Evolutionary conservation across 768 basidiomycete genomes (phyloP).

Genomic region (Daedalea quercina): DNA sequence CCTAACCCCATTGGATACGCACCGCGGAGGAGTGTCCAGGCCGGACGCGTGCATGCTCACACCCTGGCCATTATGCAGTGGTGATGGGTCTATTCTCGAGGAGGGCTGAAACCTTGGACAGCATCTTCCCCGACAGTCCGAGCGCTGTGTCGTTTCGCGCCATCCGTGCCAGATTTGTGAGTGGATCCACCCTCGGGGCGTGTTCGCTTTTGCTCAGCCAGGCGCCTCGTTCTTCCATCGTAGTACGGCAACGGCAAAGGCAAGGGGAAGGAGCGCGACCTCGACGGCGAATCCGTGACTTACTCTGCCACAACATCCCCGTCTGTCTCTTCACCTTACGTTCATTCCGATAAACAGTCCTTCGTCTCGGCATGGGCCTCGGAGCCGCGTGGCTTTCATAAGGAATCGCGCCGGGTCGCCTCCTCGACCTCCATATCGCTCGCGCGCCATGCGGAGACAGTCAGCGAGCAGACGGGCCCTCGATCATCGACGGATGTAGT

Average conservation of each 20-base stretch:
- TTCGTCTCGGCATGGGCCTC: slow-evolving; percentile 8
- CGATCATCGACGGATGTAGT: slow-evolving; percentile 25
- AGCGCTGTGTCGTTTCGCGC: slow-evolving; percentile 21
- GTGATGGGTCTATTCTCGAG: slow-evolving; percentile 36
- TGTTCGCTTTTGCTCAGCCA: slow-evolving; percentile 7
- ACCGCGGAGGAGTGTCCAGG: background rate
- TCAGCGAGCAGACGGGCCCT: slow-evolving; percentile 10
- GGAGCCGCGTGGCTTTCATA: slow-evolving; percentile 1
- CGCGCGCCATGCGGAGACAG: slow-evolving; percentile 7
- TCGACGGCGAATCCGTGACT: slow-evolving; percentile 7
- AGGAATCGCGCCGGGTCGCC: slow-evolving; percentile 5
- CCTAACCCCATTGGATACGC: background rate
- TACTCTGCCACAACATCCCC: slow-evolving; percentile 10
- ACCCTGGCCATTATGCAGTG: slow-evolving; percentile 20
- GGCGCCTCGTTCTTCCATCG: background rate
- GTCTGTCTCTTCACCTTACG: slow-evolving; percentile 11
- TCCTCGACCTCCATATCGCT: slow-evolving; percentile 9
- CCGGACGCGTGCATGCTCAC: background rate
- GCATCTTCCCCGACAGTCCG: slow-evolving; percentile 7
- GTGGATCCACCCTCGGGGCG: slow-evolving; percentile 11
- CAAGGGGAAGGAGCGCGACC: slow-evolving; percentile 25
- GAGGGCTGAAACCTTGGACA: slow-evolving; percentile 24
- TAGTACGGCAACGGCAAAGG: slow-evolving; percentile 27
- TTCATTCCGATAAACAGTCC: slow-evolving; percentile 15
- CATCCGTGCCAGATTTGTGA: slow-evolving; percentile 33